Base-by-base conservation (phyloP, 768 basidiomycete genomes). In the Boletales sp. region DNA sequence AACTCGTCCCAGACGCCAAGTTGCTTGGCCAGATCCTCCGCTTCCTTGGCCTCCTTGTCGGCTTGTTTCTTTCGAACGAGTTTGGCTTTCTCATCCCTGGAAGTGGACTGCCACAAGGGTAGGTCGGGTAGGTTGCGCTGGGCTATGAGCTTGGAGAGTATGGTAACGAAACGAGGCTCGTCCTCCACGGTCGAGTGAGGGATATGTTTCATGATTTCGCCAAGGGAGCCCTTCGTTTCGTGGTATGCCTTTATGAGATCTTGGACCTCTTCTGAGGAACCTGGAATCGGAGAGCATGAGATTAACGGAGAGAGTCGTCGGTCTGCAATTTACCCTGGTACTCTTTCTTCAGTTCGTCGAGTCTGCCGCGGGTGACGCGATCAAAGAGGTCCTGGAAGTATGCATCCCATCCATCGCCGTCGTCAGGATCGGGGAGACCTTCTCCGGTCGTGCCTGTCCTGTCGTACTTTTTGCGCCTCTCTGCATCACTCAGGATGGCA, bases 1-100 rank as follows among this genome's bases (percentile, higher is more conserved):
- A 93, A 93, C 58, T 93, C 90, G 49, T 96, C 93, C 91, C 92
- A 94, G 10, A 96, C 88, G 3, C 93, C 94, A 14, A 97, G 70
- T 55, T 91, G 90, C 57, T 83, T 90, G 6, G 94, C 94, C 37
- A 86, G 70, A 17, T 79, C 74, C 67, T 91, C 94, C 4, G 94
- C 94, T 59, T 95, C 91, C 48, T 72, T 72, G 2, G 90, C 90
- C 66, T 94, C 93, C 65, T 84, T 86, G 54, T 83, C 75, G 2
- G 83, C 80, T 59, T 81, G 79, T 67, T 87, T 90, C 72, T 77
- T 79, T 39, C 94, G 78, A 17, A 83, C 79, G 56, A 86, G 77
- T 56, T 77, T 82, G 5, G 84, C 84, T 69, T 90, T 91, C 68
- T 87, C 82, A 63, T 97, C 93, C 63, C 82, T 86, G 32, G 83